Evolutionary conservation across 2,329 filamentous ascomycete species (phyloP), one percentile per base, ranked within the genome.

Genomic region (Nigrograna mackinnonii): DNA sequence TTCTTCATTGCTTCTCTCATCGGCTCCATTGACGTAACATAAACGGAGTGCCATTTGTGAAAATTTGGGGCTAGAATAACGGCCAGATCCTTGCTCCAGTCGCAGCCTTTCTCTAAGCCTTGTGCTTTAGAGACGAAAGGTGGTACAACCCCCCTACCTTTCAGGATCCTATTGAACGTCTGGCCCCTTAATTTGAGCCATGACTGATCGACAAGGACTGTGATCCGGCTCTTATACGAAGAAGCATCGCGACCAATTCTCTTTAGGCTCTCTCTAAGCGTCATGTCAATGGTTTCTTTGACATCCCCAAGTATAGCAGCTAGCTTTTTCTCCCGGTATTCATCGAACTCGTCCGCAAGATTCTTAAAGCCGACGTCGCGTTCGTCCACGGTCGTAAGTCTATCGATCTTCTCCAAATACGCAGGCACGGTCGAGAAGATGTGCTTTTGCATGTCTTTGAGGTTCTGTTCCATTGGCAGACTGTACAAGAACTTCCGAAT

Each of bases 41-140:
- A 41, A 2, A 18, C 13, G 2, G 14, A 21, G 2, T 44, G 37
- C 53, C 56, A 58, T 6, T 36, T 50, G 4, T 38, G 16, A 6
- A 60, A 52, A 0, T 35, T 41, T 2, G 51, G 40, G 7, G 38
- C 32, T 0, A 62, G 26, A 2, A 54, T 43, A 5, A 14, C 30
- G 0, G 53, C 46, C 2, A 60, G 39, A 3, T 57, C 54, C 6
- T 21, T 26, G 28, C 57, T 58, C 54, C 53, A 58, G 17, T 58
- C 42, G 16, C 39, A 43, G 3, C 45, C 43, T 0, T 50, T 16
- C 21, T 58, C 47, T 0, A 59, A 33, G 2, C 55, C 56, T 28
- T 44, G 49, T 2, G 58, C 58, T 7, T 46, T 44, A 2, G 56
- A 58, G 0, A 41, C 33, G 0, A 50, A 51, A 12, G 47, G 22